Conservation (phyloP, 306 rosid genomes). For the Prunus dulcis region DNA sequence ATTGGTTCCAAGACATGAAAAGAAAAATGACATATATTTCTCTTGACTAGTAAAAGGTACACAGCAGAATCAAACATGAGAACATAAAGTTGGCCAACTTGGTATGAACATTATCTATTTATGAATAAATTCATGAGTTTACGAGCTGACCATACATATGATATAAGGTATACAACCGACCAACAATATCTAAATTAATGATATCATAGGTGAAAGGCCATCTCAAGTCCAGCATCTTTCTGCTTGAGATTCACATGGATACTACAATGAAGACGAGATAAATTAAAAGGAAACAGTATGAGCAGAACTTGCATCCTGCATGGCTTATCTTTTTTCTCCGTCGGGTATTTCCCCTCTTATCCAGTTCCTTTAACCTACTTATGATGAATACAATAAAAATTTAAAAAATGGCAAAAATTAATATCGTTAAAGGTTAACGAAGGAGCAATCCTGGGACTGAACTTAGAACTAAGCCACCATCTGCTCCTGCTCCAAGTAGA, state of each 20-base stretch:
- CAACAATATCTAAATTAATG: neutral
- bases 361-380: constrained; percentile 30
- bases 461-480: constrained; percentile 44
- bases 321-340: constrained; percentile 17
- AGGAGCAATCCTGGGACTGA: constrained; percentile 10
- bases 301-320: constrained; percentile 46
- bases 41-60: neutral
- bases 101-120: neutral
- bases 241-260: neutral
- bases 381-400: constrained; percentile 39
- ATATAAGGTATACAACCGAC: neutral
- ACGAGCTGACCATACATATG: neutral
- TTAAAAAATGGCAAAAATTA: constrained; percentile 32
- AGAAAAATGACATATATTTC: neutral
- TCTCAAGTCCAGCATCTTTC: constrained; percentile 9
- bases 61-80: neutral
- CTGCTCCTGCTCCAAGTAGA: constrained; percentile 71
- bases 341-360: constrained; percentile 18
- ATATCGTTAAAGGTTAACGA: constrained; percentile 24
- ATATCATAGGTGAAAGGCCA: neutral
- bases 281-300: constrained; percentile 3
- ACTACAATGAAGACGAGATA: constrained; percentile 15
- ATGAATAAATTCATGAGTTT: neutral
- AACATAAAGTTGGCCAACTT: constrained; percentile 1
- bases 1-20: neutral